Conservation (phyloP, 805 yeast species). For the Candida stauntonica region DNA sequence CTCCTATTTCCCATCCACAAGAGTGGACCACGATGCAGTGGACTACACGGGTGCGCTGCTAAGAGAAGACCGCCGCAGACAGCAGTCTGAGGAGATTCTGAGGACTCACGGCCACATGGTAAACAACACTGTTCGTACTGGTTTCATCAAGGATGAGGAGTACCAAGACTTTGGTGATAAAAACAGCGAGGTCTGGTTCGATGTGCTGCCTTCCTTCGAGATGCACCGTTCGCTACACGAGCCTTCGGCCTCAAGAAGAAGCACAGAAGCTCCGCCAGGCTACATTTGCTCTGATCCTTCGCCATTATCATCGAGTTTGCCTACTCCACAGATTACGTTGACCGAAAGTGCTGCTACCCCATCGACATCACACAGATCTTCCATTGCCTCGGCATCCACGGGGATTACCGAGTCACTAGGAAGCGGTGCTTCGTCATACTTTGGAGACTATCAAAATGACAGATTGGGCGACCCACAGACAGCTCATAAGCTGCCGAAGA, state of each 20-base stretch:
- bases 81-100: conserved; percentile 8
- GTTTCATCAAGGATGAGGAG: conserved; percentile 13
- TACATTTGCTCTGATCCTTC: conserved; percentile 22
- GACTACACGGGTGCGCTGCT: conserved; percentile 16
- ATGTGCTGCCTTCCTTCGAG: conserved; percentile 64
- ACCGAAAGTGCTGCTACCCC: background rate
- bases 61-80: conserved; percentile 11
- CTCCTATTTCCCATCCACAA: conserved; percentile 1
- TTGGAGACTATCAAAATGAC: background rate
- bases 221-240: conserved; percentile 50
- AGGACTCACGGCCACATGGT: background rate
- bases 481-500: conserved; percentile 41
- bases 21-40: conserved; percentile 8
- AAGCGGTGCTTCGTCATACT: background rate
- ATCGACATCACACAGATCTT: background rate
- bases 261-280: conserved; percentile 32
- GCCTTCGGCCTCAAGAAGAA: conserved; percentile 36
- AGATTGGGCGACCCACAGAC: conserved; percentile 20
- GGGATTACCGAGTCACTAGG: background rate
- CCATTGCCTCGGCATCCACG: background rate
- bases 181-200: conserved; percentile 31
- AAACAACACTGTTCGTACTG: conserved; percentile 8
- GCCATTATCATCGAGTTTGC: background rate
- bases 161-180: conserved; percentile 4
- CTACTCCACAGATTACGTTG: background rate